Evolutionary conservation across 352 stramenopile species (phyloP), one percentile per base, ranked within the genome.

Genomic region (Phytophthora pini): DNA sequence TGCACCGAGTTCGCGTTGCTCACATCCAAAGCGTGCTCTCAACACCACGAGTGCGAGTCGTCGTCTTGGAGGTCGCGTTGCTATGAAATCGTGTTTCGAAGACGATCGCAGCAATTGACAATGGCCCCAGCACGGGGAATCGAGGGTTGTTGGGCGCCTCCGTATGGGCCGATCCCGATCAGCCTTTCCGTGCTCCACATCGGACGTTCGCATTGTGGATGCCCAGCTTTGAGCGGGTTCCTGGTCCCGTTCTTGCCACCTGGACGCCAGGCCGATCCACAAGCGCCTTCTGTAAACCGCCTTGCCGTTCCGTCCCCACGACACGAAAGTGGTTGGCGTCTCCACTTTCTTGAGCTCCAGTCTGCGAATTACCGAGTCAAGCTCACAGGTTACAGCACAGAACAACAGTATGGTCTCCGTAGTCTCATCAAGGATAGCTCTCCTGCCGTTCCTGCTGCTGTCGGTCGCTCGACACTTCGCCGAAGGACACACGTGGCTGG

Each of bases 401-500:
- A 45, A 27, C 31, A 34, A 11, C 11, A 53, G 4, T 17, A 76
- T 75, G 67, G 45, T 61, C 40, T 61, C 22, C 11, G 17, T 70
- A 49, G 22, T 65, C 22, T 75, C 52, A 36, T 65, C 54, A 17
- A 51, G 26, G 29, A 47, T 41, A 46, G 29, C 36, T 7, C 22
- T 72, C 26, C 26, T 57, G 17, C 47, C 52, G 20, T 12, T 70
- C 22, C 15, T 77, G 13, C 11, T 70, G 31, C 15, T 65, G 9
- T 70, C 53, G 6, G 15, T 60, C 7, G 38, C 29, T 44, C 68
- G 49, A 41, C 56, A 70, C 5, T 54, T 65, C 11, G 61, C 68
- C 11, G 34, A 80, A 12, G 77, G 73, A 15, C 82, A 92, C 51
- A 80, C 82, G 38, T 90, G 82, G 79, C 81, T 87, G 55, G 77